Percentiles rank a stretch among this genome's conserved stretches.
Conservation (phyloP, 768 basidiomycete species). For the Phaeotremella skinneri region DNA sequence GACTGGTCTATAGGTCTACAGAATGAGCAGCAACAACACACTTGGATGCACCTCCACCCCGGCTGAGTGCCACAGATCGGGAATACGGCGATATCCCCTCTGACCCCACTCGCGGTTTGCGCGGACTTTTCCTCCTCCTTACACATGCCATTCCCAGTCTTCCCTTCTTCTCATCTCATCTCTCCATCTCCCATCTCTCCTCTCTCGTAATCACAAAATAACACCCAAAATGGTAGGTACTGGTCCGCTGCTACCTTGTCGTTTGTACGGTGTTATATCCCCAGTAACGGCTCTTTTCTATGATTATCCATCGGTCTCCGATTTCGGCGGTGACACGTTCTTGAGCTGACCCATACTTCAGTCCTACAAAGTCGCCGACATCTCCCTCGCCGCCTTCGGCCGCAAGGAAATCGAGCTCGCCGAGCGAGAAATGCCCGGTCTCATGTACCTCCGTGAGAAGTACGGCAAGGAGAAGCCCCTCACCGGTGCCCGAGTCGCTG, state of each 20-base stretch:
- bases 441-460: constrained; percentile 91
- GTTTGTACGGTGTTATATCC: not conserved
- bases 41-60: not conserved
- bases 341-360: not conserved
- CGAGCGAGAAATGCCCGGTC: constrained; percentile 67
- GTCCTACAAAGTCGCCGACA: constrained; percentile 82
- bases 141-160: constrained; percentile 2
- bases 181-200: constrained; percentile 8
- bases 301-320: constrained; percentile 10
- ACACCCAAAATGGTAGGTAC: constrained; percentile 20
- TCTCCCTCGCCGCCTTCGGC: constrained; percentile 96
- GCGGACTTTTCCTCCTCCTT: constrained; percentile 14
- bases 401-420: constrained; percentile 99
- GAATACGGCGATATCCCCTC: not conserved
- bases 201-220: constrained; percentile 4
- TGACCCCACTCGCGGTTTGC: constrained; percentile 6
- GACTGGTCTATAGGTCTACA: no score
- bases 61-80: not conserved
- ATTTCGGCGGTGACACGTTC: constrained; percentile 3
- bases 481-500: constrained; percentile 91
- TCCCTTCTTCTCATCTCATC: constrained; percentile 6
- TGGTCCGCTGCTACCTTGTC: not conserved
- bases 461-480: constrained; percentile 77
- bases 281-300: not conserved
- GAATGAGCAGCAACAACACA: constrained; percentile 1